These are phyloP conservation scores for Loxodes magnus DNA, from an alignment of 73 alveolate genomes.

Conservation along the genomic window DNA sequence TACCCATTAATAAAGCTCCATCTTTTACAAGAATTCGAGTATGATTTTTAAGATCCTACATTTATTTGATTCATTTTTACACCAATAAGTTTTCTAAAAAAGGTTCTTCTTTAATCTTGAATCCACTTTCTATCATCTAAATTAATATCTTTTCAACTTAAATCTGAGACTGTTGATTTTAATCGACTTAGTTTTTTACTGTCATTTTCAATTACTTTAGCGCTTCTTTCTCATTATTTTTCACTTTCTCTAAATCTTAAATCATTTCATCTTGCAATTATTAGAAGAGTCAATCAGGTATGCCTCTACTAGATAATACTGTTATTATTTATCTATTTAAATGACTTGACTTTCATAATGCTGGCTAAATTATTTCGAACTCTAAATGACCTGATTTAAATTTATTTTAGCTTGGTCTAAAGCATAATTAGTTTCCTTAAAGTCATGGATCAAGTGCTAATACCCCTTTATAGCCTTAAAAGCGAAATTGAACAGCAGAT, in stretches of 20 bases:
- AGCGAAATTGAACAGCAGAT: constrained; percentile 66
- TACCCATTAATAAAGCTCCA: constrained; percentile 74
- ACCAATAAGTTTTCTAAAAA: no score
- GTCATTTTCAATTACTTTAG: constrained; percentile 2
- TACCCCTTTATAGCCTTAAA: constrained; percentile 78
- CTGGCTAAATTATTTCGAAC: constrained; percentile 53
- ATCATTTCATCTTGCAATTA: constrained; percentile 31
- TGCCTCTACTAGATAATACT: constrained; percentile 43
- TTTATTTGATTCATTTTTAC: no score
- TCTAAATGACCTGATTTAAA: constrained; percentile 40
- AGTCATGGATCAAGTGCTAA: constrained; percentile 51
- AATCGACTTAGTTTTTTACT: no score
- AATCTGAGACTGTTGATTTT: neutral
- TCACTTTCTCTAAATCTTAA: constrained; percentile 27
- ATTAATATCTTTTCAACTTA: no score
- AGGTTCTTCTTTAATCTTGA: no score
- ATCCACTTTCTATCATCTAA: no score
- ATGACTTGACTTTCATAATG: constrained; percentile 59
- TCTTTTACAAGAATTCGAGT: constrained; percentile 22
- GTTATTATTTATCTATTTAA: constrained; percentile 69
- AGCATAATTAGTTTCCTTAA: constrained; percentile 37
- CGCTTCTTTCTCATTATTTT: constrained; percentile 25
- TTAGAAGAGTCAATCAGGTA: constrained; percentile 28
- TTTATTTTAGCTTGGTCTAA: constrained; percentile 66
- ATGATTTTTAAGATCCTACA: constrained; percentile 23